Conservation (phyloP, 805 yeast species). For the Peterozyma toletana region DNA sequence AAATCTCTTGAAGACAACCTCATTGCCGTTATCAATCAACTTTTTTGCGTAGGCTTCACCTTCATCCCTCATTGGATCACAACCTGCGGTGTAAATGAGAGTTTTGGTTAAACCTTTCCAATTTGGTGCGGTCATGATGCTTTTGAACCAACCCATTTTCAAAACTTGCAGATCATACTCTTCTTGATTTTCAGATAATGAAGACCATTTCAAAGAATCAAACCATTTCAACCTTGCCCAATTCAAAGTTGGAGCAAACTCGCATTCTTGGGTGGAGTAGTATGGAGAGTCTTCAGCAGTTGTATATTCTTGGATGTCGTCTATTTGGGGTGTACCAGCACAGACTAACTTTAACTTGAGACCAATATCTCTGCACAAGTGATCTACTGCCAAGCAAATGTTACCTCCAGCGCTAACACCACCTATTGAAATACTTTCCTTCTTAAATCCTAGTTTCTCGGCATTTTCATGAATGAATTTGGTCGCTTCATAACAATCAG, state of each 20-base stretch:
- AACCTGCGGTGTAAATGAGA: conserved; percentile 22
- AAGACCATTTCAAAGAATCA: conserved; percentile 22
- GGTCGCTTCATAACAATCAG: conserved; percentile 21
- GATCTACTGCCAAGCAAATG: conserved; percentile 20
- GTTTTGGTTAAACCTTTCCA: conserved; percentile 20
- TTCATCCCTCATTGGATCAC: conserved; percentile 26
- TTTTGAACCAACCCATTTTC: conserved; percentile 23
- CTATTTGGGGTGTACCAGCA: conserved; percentile 25
- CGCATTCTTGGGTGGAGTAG: conserved; percentile 18
- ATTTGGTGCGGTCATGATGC: conserved; percentile 21
- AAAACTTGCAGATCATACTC: conserved; percentile 11
- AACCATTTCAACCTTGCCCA: conserved; percentile 24
- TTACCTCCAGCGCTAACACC: conserved; percentile 19
- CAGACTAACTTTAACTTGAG: conserved; percentile 18
- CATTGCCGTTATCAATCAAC: conserved; percentile 18
- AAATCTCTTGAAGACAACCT: conserved; percentile 20
- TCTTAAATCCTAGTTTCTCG: conserved; percentile 12
- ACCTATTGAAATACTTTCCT: conserved; percentile 18
- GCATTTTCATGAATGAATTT: conserved; percentile 19
- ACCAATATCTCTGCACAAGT: conserved; percentile 18
- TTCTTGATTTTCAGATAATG: conserved; percentile 12
- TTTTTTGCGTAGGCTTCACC: conserved; percentile 23
- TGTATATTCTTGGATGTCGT: conserved; percentile 17
- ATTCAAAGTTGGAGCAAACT: conserved; percentile 24
- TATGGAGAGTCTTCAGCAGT: conserved; percentile 21